Percentiles rank a stretch among this genome's conserved stretches.
phyloP scores from a whole-genome alignment of 257 asterid species.

The Paulownia fortunei region DNA sequence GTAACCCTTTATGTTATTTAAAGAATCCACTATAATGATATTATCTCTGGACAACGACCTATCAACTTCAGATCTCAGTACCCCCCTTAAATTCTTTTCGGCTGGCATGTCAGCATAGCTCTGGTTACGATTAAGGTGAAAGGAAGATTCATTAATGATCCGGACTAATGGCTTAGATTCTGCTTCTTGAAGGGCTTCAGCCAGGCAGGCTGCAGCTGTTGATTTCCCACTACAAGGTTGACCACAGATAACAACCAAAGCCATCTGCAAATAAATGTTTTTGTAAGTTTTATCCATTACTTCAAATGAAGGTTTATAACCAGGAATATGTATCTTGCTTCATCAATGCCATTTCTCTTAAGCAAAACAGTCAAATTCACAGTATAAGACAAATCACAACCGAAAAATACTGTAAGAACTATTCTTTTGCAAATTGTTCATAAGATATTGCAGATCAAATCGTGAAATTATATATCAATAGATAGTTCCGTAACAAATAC shows the following conservation, averaged over 20 bases:
- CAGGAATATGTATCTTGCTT: neutral
- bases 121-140: conserved; percentile 87
- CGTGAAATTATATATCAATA: neutral
- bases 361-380: neutral
- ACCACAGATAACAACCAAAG: conserved; percentile 96
- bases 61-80: conserved; percentile 94
- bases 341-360: neutral
- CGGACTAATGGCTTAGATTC: conserved; percentile 71
- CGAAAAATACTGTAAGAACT: neutral
- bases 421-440: neutral
- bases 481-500: neutral
- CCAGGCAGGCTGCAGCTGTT: conserved; percentile 70
- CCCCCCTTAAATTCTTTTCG: conserved; percentile 91
- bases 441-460: neutral
- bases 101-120: conserved; percentile 85
- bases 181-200: conserved; percentile 79
- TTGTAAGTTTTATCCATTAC: neutral
- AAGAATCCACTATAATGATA: conserved; percentile 82
- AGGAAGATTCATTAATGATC: conserved; percentile 73
- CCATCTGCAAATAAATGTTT: conserved; percentile 61
- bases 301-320: neutral
- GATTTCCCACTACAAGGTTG: conserved; percentile 98
- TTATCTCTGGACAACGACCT: conserved; percentile 80
- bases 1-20: conserved; percentile 96
- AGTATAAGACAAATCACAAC: neutral